These are phyloP conservation scores for Ceratocystis cacaofunesta DNA, from an alignment of 2,329 filamentous ascomycete genomes.

Conservation along the genomic window DNA sequence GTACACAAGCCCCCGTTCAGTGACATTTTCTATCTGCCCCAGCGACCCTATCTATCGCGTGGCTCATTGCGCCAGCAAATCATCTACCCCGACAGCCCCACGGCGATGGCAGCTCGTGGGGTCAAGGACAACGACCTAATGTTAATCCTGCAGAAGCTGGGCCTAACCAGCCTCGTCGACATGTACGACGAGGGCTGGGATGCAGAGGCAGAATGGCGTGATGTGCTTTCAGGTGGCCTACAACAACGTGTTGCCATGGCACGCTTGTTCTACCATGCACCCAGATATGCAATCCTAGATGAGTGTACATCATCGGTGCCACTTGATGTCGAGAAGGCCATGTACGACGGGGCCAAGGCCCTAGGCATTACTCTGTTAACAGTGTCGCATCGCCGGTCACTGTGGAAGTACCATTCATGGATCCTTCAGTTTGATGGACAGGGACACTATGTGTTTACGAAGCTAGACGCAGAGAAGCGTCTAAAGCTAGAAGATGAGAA, in stretches of 20 bases:
- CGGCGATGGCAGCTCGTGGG: constrained; percentile 73
- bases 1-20: constrained; percentile 84
- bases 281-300: constrained; percentile 87
- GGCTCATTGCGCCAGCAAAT: constrained; percentile 92
- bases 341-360: constrained; percentile 93
- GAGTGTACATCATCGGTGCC: constrained; percentile 96
- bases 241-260: constrained; percentile 98
- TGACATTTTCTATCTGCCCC: constrained; percentile 96
- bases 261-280: constrained; percentile 80
- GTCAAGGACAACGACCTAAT: constrained; percentile 70
- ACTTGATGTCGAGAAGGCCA: constrained; percentile 80
- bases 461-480: constrained; percentile 72
- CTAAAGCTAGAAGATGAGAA: constrained; percentile 87
- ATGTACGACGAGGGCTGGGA: constrained; percentile 71
- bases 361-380: constrained; percentile 94
- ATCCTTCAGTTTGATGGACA: constrained; percentile 96
- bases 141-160: constrained; percentile 60
- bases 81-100: constrained; percentile 81
- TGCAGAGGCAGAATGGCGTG: constrained; percentile 89
- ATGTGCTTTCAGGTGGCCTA: constrained; percentile 78
- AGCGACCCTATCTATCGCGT: constrained; percentile 81
- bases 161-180: constrained; percentile 69
- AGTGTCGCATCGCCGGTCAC: constrained; percentile 72
- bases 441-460: constrained; percentile 78
- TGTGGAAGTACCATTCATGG: constrained; percentile 93